These are phyloP conservation scores for Entomortierella beljakovae DNA, from an alignment of 192 early-diverging fungal species.

Conservation along the genomic window DNA sequence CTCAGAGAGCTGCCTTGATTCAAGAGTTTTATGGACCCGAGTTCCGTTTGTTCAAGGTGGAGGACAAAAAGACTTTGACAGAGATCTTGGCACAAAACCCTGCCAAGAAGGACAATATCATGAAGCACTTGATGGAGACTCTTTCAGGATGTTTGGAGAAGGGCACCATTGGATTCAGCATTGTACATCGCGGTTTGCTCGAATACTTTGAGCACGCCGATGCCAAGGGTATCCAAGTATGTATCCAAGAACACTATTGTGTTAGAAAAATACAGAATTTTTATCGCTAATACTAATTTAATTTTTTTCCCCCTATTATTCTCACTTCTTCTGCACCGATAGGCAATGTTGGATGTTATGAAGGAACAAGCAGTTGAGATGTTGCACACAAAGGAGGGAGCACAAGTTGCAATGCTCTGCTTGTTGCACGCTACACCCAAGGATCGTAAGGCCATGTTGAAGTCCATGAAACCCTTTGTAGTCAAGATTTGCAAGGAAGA, in stretches of 20 bases:
- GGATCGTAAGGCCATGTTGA: slow-evolving; percentile 92
- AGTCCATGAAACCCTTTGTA: slow-evolving; percentile 85
- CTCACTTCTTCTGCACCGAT: background rate
- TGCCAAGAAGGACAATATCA: slow-evolving; percentile 73
- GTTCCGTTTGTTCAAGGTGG: slow-evolving; percentile 85
- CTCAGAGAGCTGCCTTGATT: slow-evolving; percentile 78
- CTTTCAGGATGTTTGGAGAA: slow-evolving; percentile 86
- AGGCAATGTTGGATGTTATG: slow-evolving; percentile 78
- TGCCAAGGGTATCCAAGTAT: slow-evolving; percentile 65
- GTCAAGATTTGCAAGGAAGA: slow-evolving; percentile 87
- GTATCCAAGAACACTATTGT: background rate
- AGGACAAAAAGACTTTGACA: slow-evolving; percentile 62
- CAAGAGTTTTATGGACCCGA: slow-evolving; percentile 96
- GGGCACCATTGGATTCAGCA: slow-evolving; percentile 78
- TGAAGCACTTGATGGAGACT: slow-evolving; percentile 76
- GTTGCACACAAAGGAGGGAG: slow-evolving; percentile 93
- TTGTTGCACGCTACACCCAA: slow-evolving; percentile 84
- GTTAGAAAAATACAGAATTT: background rate
- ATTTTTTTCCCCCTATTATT: background rate
- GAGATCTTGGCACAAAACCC: slow-evolving; percentile 73
- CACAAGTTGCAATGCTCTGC: slow-evolving; percentile 86
- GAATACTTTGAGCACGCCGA: slow-evolving; percentile 84
- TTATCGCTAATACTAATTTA: background rate
- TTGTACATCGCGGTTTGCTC: slow-evolving; percentile 88
- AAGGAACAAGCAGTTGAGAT: slow-evolving; percentile 89